A percentile compares a stretch with the other conserved stretches of the same genome.
Conservation (phyloP, 345 rosid species). For the Eucalyptus cloeziana region DNA sequence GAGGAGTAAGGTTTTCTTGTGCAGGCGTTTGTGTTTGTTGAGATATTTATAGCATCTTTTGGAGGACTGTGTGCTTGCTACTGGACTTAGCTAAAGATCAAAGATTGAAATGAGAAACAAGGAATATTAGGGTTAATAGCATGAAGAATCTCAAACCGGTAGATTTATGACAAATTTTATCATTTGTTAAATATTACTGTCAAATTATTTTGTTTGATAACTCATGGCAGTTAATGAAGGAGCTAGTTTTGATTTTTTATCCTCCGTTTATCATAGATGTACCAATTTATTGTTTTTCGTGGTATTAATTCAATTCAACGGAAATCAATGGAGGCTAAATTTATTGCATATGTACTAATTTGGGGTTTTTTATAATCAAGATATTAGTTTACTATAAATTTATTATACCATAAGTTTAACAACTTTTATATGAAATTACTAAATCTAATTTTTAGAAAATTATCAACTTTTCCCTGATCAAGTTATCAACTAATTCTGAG, state of each 20-base stretch:
- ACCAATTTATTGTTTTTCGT: accelerated
- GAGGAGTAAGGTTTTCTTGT: background rate
- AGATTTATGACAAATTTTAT: too few relatives aligned
- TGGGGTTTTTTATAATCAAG: accelerated
- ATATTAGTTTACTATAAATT: too few relatives aligned
- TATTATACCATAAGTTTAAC: background rate
- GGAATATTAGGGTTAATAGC: too few relatives aligned
- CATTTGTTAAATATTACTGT: accelerated
- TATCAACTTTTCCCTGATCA: too few relatives aligned
- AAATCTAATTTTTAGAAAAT: too few relatives aligned
- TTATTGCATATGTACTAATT: too few relatives aligned
- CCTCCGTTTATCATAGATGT: accelerated
- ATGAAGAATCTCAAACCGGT: accelerated
- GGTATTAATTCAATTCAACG: too few relatives aligned
- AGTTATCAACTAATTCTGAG: too few relatives aligned
- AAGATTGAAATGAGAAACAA: background rate
- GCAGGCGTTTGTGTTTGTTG: background rate
- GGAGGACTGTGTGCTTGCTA: background rate
- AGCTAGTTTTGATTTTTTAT: too few relatives aligned
- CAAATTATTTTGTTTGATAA: too few relatives aligned
- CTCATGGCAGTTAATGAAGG: accelerated
- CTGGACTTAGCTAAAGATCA: background rate
- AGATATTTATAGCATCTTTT: background rate
- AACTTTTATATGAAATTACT: background rate
- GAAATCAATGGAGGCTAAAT: too few relatives aligned